Evolutionary conservation across 805 yeast genomes (phyloP).

Genomic region (Starmerella potacharoeniae): DNA sequence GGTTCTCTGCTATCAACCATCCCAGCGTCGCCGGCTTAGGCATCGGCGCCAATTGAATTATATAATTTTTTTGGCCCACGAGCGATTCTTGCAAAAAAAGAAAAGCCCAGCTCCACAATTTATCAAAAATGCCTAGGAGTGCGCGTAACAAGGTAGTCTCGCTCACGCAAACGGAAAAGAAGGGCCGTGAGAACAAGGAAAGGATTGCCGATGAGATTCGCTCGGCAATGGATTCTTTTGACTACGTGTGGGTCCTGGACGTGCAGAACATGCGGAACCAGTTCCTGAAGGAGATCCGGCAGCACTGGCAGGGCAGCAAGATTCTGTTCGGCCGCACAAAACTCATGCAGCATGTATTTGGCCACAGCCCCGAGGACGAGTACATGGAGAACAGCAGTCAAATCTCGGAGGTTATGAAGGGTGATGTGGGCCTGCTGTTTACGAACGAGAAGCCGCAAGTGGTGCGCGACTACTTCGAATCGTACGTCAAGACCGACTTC

Average conservation of each 20-base stretch:
- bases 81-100: background rate
- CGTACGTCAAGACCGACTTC: conserved; percentile 69
- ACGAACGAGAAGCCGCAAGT: conserved; percentile 81
- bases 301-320: conserved; percentile 86
- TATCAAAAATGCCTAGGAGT: conserved; percentile 76
- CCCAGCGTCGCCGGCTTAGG: background rate
- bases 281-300: conserved; percentile 83
- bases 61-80: conserved; percentile 3
- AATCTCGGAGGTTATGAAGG: conserved; percentile 51
- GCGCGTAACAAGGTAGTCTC: conserved; percentile 94
- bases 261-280: conserved; percentile 93
- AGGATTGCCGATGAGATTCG: conserved; percentile 85
- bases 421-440: conserved; percentile 78
- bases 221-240: conserved; percentile 61
- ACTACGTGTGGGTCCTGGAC: conserved; percentile 73
- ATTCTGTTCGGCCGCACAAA: conserved; percentile 84
- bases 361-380: conserved; percentile 79
- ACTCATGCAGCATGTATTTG: conserved; percentile 86
- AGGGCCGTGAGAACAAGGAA: conserved; percentile 85
- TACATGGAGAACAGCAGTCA: conserved; percentile 72
- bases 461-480: conserved; percentile 77
- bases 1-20: background rate
- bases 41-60: background rate
- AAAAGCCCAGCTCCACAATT: background rate
- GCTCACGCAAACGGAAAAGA: conserved; percentile 89